phyloP scores from a whole-genome alignment of 208 protist species.

The Trypanosoma lewisi region DNA sequence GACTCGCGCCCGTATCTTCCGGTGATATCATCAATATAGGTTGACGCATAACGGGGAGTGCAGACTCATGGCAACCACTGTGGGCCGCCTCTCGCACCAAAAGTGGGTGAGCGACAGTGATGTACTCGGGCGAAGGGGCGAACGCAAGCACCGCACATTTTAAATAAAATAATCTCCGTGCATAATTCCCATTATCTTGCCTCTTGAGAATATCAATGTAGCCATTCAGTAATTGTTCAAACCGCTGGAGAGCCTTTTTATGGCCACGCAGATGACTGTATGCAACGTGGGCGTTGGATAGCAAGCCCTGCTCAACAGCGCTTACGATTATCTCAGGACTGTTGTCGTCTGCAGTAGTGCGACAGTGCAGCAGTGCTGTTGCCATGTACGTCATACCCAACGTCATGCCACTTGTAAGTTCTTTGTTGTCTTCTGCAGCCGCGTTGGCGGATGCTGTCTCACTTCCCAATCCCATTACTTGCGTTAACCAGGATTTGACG shows the following conservation, averaged over 20 bases:
- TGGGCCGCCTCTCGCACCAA: slow-evolving; percentile 30
- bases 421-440: not conserved
- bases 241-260: slow-evolving; percentile 31
- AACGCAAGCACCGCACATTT: slow-evolving; percentile 10
- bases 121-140: slow-evolving; percentile 13
- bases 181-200: slow-evolving; percentile 1
- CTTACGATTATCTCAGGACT: not conserved
- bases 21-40: slow-evolving; percentile 32
- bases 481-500: not conserved
- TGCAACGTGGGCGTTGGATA: not conserved
- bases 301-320: slow-evolving; percentile 16
- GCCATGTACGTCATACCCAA: slow-evolving; percentile 26
- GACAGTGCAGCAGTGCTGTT: slow-evolving; percentile 9
- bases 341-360: not conserved
- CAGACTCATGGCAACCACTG: slow-evolving; percentile 19
- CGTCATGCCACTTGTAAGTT: not conserved
- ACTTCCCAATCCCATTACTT: slow-evolving; percentile 9
- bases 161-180: slow-evolving; percentile 23
- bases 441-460: not conserved
- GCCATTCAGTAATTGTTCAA: slow-evolving; percentile 42
- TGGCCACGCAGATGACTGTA: slow-evolving; percentile 28
- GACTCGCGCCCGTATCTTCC: slow-evolving; percentile 32
- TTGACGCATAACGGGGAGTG: slow-evolving; percentile 37
- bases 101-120: slow-evolving; percentile 41
- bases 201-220: slow-evolving; percentile 28